Evolutionary conservation across 2,329 filamentous ascomycete genomes (phyloP).

Genomic region (Metarhizium sp.): DNA sequence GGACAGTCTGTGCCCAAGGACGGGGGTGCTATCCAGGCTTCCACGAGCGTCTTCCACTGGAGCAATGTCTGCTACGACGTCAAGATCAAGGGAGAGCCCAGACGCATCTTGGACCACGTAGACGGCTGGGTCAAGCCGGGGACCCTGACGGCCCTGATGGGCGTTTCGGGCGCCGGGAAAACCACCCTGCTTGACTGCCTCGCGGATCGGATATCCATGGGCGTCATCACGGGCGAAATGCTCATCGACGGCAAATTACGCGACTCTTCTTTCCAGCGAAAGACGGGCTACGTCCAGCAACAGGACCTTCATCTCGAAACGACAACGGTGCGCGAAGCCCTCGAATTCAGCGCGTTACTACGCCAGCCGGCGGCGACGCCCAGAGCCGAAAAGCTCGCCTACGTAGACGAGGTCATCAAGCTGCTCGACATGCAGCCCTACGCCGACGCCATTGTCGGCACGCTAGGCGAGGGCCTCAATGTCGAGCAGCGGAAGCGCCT

Average conservation of each 20-base stretch:
- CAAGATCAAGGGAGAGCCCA: too few species aligned
- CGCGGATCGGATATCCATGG: constrained; percentile 63
- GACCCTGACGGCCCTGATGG: constrained; percentile 14
- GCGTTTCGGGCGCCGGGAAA: constrained; percentile 39
- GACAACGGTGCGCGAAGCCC: constrained; percentile 36
- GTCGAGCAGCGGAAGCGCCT: constrained; percentile 42
- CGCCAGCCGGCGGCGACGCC: constrained; percentile 52
- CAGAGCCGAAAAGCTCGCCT: constrained; percentile 61
- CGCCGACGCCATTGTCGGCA: constrained; percentile 41
- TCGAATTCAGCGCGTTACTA: constrained; percentile 32
- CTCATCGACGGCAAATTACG: constrained; percentile 58
- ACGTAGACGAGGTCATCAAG: constrained; percentile 47
- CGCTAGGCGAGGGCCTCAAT: constrained; percentile 35
- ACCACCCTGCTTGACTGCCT: constrained; percentile 57
- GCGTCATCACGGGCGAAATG: constrained; percentile 61
- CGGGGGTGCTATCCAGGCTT: too few species aligned
- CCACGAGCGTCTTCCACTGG: too few species aligned
- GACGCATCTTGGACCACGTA: too few species aligned
- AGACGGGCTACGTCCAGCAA: constrained; percentile 64
- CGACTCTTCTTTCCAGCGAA: constrained; percentile 60
- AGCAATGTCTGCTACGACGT: too few species aligned
- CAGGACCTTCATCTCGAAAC: constrained; percentile 40
- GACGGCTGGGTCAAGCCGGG: too few species aligned
- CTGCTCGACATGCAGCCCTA: constrained; percentile 40
- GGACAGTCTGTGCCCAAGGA: too few species aligned